Evolutionary conservation across 306 rosid species (phyloP).

Genomic region (Oxytropis ochrocephala): DNA sequence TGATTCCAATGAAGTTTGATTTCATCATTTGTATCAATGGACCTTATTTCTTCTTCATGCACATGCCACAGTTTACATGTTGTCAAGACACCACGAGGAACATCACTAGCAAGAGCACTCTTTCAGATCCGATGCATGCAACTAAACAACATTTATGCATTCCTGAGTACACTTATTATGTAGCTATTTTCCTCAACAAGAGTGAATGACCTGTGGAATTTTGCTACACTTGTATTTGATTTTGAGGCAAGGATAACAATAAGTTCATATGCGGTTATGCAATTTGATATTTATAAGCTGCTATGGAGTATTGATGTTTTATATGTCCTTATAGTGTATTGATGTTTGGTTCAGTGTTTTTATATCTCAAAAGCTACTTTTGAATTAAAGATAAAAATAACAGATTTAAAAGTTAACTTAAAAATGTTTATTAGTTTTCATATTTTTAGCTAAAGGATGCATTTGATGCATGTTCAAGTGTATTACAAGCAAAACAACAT

Average conservation of each 20-base stretch:
- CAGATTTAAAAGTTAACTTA: too few species aligned
- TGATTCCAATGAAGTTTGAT: slow-evolving; percentile 1
- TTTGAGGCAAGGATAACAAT: background rate
- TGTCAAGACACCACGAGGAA: background rate
- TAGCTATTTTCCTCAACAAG: background rate
- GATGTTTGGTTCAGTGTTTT: too few species aligned
- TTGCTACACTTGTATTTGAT: background rate
- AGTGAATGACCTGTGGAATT: background rate
- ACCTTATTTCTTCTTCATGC: background rate
- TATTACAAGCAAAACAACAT: too few species aligned
- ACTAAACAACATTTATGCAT: background rate
- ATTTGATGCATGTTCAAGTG: too few species aligned
- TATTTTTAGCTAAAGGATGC: too few species aligned
- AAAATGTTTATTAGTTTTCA: too few species aligned
- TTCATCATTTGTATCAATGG: background rate
- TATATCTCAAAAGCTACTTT: too few species aligned
- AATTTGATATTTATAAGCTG: background rate
- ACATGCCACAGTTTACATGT: background rate
- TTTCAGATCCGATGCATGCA: background rate
- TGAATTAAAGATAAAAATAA: too few species aligned
- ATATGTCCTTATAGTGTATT: background rate
- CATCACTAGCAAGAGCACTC: background rate
- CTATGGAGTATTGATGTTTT: too few species aligned
- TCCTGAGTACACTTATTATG: background rate
- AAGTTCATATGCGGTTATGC: background rate